These are phyloP conservation scores for Arbutus unedo DNA, from an alignment of 148 eudicot species.

Conservation along the genomic window DNA sequence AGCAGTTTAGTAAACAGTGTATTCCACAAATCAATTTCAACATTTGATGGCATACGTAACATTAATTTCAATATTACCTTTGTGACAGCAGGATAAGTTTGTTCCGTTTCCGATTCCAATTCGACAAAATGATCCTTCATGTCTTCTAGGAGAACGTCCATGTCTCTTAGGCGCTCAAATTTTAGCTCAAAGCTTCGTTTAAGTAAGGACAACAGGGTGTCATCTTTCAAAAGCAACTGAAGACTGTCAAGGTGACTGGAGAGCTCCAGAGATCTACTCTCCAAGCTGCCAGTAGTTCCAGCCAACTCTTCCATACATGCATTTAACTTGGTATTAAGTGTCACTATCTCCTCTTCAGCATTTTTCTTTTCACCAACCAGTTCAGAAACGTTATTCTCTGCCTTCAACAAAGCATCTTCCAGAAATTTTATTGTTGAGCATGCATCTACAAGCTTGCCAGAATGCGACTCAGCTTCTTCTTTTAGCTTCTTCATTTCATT, in stretches of 20 bases:
- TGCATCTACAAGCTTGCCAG: conserved; percentile 54
- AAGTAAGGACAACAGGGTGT: conserved; percentile 42
- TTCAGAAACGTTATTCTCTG: conserved; percentile 44
- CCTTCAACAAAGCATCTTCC: conserved; percentile 51
- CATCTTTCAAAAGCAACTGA: conserved; percentile 55
- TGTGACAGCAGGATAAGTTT: conserved; percentile 26
- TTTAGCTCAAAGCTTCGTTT: conserved; percentile 41
- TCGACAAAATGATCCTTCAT: conserved; percentile 40
- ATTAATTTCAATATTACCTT: conserved; percentile 41
- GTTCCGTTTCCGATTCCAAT: conserved; percentile 35
- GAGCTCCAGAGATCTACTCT: conserved; percentile 53
- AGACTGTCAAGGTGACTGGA: conserved; percentile 56
- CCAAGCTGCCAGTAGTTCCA: conserved; percentile 50
- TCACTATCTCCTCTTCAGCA: conserved; percentile 53
- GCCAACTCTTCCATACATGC: conserved; percentile 73
- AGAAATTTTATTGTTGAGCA: conserved; percentile 42
- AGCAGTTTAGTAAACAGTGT: conserved; percentile 5
- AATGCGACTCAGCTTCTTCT: conserved; percentile 58
- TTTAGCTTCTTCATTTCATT: conserved; percentile 51
- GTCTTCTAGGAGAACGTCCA: conserved; percentile 53
- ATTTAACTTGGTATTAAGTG: conserved; percentile 55
- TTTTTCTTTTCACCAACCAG: conserved; percentile 52
- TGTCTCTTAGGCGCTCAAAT: conserved; percentile 52
- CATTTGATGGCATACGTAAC: background rate
- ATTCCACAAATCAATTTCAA: background rate